phyloP scores from a whole-genome alignment of 768 basidiomycete genomes.

The Termitomyces sp. region DNA sequence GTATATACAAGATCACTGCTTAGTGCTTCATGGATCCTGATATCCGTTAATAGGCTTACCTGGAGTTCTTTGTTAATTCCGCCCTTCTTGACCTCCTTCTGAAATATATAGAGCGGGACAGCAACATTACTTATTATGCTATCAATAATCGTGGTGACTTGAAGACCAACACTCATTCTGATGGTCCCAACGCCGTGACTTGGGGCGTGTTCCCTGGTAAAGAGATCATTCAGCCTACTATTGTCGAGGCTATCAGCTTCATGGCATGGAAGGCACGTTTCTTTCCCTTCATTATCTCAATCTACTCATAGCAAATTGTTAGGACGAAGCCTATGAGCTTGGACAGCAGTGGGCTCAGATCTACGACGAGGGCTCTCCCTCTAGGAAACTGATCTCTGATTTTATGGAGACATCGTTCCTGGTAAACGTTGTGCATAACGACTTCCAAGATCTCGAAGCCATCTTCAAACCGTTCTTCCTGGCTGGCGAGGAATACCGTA shows the following conservation, averaged over 20 bases:
- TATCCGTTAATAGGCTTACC: constrained; percentile 64
- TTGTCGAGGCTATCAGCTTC: constrained; percentile 96
- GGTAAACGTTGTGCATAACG: constrained; percentile 96
- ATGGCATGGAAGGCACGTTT: constrained; percentile 91
- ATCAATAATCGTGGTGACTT: constrained; percentile 96
- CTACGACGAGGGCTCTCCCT: constrained; percentile 74
- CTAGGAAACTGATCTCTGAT: constrained; percentile 70
- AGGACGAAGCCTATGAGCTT: constrained; percentile 95
- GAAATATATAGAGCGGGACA: constrained; percentile 80
- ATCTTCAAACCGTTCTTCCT: constrained; percentile 88
- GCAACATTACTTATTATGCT: constrained; percentile 92
- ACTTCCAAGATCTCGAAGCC: constrained; percentile 79
- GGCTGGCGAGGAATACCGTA: constrained; percentile 60
- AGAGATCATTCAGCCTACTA: constrained; percentile 93
- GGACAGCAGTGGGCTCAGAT: constrained; percentile 88
- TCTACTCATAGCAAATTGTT: constrained; percentile 6
- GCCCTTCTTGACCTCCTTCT: constrained; percentile 69
- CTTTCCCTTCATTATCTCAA: neutral
- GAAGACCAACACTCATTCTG: constrained; percentile 90
- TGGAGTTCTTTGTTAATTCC: constrained; percentile 91
- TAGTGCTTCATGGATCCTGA: constrained; percentile 1
- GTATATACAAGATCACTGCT: constrained; percentile 28
- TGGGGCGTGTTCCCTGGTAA: constrained; percentile 99
- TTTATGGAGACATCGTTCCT: constrained; percentile 82
- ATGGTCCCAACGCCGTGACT: constrained; percentile 97